Conservation (phyloP, 352 stramenopile species). For the Pythium chondricola region DNA sequence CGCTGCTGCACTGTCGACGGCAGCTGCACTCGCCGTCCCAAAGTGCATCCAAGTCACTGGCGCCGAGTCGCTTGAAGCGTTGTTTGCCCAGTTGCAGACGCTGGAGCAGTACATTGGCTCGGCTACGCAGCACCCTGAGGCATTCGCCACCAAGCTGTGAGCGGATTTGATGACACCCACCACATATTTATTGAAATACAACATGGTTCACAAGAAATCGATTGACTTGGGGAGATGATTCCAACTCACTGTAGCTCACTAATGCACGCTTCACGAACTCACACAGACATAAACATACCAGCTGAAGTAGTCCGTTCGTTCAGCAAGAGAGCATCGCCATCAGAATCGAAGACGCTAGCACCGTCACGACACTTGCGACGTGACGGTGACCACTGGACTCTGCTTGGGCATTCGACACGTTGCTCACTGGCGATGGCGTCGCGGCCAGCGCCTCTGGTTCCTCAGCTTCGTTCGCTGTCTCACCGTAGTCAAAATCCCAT, state of each 20-base stretch:
- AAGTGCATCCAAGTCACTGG: slow-evolving; percentile 6
- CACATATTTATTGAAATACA: too few relatives aligned
- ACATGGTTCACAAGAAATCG: too few relatives aligned
- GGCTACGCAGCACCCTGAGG: slow-evolving; percentile 18
- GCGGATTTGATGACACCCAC: too few relatives aligned
- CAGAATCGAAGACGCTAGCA: not conserved
- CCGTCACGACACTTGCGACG: not conserved
- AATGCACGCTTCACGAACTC: too few relatives aligned
- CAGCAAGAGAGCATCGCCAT: not conserved
- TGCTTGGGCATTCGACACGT: slow-evolving; percentile 2
- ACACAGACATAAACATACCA: too few relatives aligned
- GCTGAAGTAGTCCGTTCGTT: not conserved
- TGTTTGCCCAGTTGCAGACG: slow-evolving; percentile 44
- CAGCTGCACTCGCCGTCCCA: not conserved
- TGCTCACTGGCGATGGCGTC: slow-evolving; percentile 9
- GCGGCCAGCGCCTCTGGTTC: not conserved
- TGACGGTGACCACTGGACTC: not conserved
- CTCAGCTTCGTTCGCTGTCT: slow-evolving; percentile 1
- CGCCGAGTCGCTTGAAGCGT: slow-evolving; percentile 25
- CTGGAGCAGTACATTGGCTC: slow-evolving; percentile 31
- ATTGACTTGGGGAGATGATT: too few relatives aligned
- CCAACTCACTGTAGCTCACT: too few relatives aligned
- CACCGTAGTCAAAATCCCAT: not conserved
- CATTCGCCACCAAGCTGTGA: slow-evolving; percentile 29
- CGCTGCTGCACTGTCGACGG: not conserved